Evolutionary conservation across 2,329 filamentous ascomycete species (phyloP), one percentile per base, ranked within the genome.

Genomic region (Fusarium subglutinans): DNA sequence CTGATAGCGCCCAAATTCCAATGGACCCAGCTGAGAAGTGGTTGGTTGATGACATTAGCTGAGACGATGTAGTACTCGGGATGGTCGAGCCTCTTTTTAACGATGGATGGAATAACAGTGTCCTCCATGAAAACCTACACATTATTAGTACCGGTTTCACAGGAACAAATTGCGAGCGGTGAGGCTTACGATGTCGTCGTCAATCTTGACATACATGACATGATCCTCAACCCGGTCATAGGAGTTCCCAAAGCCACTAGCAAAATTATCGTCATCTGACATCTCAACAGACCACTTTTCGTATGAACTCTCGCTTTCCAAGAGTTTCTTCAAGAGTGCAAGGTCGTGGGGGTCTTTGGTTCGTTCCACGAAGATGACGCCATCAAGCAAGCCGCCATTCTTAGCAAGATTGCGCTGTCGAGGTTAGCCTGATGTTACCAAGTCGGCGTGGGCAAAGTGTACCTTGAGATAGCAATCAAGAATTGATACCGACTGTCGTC

Each of bases 11-110:
- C 87, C 14, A 87, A 81, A 64, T 88, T 88, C 75, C 85, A 86
- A 73, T 90, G 89, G 24, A 90, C 81, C 81, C 86, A 86, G 55
- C 84, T 84, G 38, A 89, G 85, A 17, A 87, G 82, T 20, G 87
- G 88, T 55, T 88, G 86, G 69, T 90, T 90, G 71, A 90, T 81
- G 28, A 90, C 82, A 70, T 90, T 90, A 56, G 87, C 87, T 6
- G 87, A 88, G 20, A 90, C 85, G 51, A 86, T 80, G 70, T 85
- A 85, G 33, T 84, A 84, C 44, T 88, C 84, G 13, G 87, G 86
- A 38, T 89, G 83, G 8, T 85, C 82, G 55, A 88, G 78, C 69
- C 86, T 87, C 26, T 86, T 87, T 70, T 87, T 86, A 35, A 89
- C 83, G 12, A 90, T 82, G 7, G 87, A 86, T 5, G 87, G 84